A percentile compares a stretch with the other conserved stretches of the same genome.
Conservation (phyloP, 805 yeast species). For the Starmerella tilneyi region DNA sequence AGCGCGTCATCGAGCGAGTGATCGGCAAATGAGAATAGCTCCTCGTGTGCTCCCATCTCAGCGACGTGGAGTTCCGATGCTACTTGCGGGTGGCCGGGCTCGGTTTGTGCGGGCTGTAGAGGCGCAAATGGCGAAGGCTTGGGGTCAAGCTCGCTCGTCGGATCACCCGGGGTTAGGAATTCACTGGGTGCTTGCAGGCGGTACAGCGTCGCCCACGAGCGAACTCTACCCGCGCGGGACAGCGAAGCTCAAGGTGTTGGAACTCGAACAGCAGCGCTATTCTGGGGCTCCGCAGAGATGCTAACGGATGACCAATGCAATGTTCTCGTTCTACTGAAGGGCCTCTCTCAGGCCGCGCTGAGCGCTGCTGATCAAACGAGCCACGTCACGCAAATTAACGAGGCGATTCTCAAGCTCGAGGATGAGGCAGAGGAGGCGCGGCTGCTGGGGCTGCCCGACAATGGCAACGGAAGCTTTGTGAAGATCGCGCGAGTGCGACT, state of each 20-base stretch:
- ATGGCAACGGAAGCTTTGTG: conserved; percentile 7
- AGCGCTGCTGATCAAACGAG: not conserved
- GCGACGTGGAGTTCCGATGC: no score
- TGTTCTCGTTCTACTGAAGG: conserved; percentile 14
- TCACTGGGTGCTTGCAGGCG: not conserved
- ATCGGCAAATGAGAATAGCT: conserved; percentile 15
- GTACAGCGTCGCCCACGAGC: not conserved
- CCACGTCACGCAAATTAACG: conserved; percentile 11
- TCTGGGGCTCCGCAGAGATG: not conserved
- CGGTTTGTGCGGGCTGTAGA: not conserved
- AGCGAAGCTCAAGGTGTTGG: no score
- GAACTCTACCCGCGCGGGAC: no score
- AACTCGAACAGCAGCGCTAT: no score
- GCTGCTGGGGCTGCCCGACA: conserved; percentile 3
- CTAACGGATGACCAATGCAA: conserved; percentile 9
- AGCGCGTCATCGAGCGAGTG: conserved; percentile 26
- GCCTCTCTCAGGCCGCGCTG: conserved; percentile 8
- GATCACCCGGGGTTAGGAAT: not conserved
- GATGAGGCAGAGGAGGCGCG: conserved; percentile 16
- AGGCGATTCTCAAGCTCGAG: conserved; percentile 14
- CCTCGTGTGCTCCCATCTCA: not conserved
- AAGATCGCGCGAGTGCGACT: conserved; percentile 16
- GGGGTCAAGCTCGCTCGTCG: not conserved
- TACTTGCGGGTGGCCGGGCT: no score
- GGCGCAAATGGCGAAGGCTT: no score